These are phyloP conservation scores for Aquilaria agallochum DNA, from an alignment of 441 rosid species.

Conservation along the genomic window DNA sequence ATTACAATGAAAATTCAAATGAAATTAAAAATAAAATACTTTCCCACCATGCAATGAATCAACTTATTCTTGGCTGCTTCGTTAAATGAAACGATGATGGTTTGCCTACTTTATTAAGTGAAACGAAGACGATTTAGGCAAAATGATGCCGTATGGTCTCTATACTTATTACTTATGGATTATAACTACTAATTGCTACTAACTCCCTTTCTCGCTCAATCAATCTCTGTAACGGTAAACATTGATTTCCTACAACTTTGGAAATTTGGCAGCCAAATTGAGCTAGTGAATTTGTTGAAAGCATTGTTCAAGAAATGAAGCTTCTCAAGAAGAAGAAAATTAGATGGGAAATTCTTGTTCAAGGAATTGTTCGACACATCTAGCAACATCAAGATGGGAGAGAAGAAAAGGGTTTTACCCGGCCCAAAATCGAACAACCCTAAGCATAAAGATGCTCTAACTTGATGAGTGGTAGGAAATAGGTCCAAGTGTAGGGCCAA, in stretches of 20 bases:
- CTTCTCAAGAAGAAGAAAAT: conserved; percentile 54
- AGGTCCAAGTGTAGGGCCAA: too few relatives aligned
- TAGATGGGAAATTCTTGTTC: conserved; percentile 68
- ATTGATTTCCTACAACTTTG: conserved; percentile 64
- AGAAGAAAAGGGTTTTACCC: conserved; percentile 41
- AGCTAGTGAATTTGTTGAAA: conserved; percentile 57
- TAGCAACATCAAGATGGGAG: conserved; percentile 46
- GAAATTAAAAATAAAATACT: too few relatives aligned
- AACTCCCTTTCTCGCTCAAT: too few relatives aligned
- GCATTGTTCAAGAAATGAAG: conserved; percentile 65
- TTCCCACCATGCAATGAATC: too few relatives aligned
- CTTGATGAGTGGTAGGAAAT: conserved; percentile 21
- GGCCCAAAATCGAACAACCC: conserved; percentile 56
- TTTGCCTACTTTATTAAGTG: too few relatives aligned
- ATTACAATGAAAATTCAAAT: too few relatives aligned
- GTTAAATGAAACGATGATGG: too few relatives aligned
- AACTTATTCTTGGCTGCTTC: too few relatives aligned
- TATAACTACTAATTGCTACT: too few relatives aligned
- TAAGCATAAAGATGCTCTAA: conserved; percentile 52
- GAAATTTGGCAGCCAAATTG: conserved; percentile 27
- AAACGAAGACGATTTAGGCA: too few relatives aligned
- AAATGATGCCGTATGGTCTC: too few relatives aligned
- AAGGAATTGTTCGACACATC: conserved; percentile 69
- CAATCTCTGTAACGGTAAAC: conserved; percentile 17
- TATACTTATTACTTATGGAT: too few relatives aligned